Base-by-base conservation (phyloP, 441 rosid genomes). In the Populus tomentosa region DNA sequence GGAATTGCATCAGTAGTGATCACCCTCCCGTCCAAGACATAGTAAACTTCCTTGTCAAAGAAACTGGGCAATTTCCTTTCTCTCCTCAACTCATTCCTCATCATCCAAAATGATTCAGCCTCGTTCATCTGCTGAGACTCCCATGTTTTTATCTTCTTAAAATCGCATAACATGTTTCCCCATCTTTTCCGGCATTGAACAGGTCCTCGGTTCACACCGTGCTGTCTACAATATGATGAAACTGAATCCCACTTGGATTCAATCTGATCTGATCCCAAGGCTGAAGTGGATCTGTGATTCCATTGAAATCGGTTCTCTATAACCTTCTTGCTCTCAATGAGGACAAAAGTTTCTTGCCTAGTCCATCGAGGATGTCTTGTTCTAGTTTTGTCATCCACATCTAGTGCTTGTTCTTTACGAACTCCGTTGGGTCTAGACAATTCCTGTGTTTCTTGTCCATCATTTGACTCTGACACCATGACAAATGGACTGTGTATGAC, bases 101-200 rank as follows among this genome's bases (percentile, higher is more conserved):
- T 93, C 6, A 84, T 83, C 98, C 98, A 93, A 80, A 86, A 93
- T 64, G 97, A 88, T 59, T 89, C 94, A 66, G 86, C 77, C 56
- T 82, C 90, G 7, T 88, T 94, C 81, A 71, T 83, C 28, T 68
- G 78, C 81, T 75, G 84, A 76, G 84, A 77, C 75, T 93, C 98
- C 98, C 97, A 93, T 81, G 88, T 90, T 77, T 89, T 91, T 10
- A 93, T 91, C 84, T 91, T 93, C 88, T 89, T 90, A 66, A 80
- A 91, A 78, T 93, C 98, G 35, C 97, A 90, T 36, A 94, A 84
- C 67, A 93, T 82, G 80, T 93, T 93, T 75, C 95, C 89, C 97
- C 97, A 93, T 71, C 95, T 80, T 82, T 90, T 93, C 76, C 94
- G 91, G 83, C 98, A 93, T 91, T 93, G 98, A 35, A 89, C 87